phyloP scores from a whole-genome alignment of 176 grass and related monocot genomes.

The Oryza glaberrima region DNA sequence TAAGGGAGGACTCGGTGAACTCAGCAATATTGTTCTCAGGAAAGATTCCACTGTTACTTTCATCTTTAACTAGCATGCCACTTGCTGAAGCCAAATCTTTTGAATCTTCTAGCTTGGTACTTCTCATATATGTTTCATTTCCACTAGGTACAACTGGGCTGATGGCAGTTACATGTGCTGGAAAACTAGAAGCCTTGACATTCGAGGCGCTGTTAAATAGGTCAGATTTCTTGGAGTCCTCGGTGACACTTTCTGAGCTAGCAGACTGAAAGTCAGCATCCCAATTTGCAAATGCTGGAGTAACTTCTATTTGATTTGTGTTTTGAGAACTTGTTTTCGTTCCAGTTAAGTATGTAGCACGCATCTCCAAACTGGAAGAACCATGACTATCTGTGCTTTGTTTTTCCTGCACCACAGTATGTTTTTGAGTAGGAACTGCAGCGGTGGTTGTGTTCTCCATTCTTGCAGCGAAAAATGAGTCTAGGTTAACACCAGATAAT shows the following conservation, averaged over 20 bases:
- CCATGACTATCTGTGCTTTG: constrained; percentile 29
- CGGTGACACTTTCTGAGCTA: constrained; percentile 25
- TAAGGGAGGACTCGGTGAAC: constrained; percentile 26
- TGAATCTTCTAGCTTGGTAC: constrained; percentile 33
- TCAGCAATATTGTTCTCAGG: constrained; percentile 44
- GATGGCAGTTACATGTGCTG: constrained; percentile 30
- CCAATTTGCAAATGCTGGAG: constrained; percentile 71
- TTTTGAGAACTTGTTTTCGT: constrained; percentile 41
- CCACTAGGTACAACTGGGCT: constrained; percentile 35
- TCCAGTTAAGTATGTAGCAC: constrained; percentile 17
- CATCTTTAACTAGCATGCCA: constrained; percentile 34
- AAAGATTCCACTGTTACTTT: constrained; percentile 21
- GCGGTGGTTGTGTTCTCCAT: constrained; percentile 48
- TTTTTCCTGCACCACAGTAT: constrained; percentile 38
- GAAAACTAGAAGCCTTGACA: constrained; percentile 32
- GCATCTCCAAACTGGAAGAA: constrained; percentile 40
- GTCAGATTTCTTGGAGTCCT: constrained; percentile 49
- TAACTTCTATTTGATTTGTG: constrained; percentile 45
- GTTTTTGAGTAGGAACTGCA: constrained; percentile 35
- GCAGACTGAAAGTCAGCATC: constrained; percentile 76
- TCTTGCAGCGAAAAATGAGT: constrained; percentile 62
- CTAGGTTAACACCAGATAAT: constrained; percentile 63
- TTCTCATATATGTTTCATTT: constrained; percentile 45
- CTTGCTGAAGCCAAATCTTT: constrained; percentile 46
- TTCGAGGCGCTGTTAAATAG: constrained; percentile 55